Conservation (phyloP, 2,329 filamentous ascomycete species). For the Podosphaera aphanis region DNA sequence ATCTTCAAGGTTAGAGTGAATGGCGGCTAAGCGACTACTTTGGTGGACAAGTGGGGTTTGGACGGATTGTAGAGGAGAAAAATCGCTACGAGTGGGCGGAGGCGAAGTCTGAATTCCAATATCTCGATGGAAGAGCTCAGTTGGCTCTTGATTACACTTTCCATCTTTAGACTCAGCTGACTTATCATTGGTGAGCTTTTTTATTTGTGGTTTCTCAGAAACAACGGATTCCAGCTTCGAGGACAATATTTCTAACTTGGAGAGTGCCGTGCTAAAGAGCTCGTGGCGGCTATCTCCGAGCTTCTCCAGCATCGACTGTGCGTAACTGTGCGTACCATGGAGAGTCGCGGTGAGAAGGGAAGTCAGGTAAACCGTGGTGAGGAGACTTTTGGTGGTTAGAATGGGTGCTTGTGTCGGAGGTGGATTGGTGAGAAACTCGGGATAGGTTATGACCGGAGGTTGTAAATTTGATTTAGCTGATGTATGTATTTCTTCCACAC, state of each 20-base stretch:
- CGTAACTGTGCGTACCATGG: slow-evolving; percentile 47
- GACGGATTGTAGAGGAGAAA: neutral
- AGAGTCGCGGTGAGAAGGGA: slow-evolving; percentile 34
- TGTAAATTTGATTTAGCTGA: slow-evolving; percentile 14
- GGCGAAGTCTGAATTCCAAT: slow-evolving; percentile 55
- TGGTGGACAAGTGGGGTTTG: slow-evolving; percentile 11
- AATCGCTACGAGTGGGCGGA: slow-evolving; percentile 9
- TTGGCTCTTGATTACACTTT: slow-evolving; percentile 34
- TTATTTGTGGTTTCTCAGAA: slow-evolving; percentile 30
- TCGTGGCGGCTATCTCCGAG: slow-evolving; percentile 28
- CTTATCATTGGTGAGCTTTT: slow-evolving; percentile 7
- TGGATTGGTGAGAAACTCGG: slow-evolving; percentile 40
- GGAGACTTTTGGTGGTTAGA: slow-evolving; percentile 34
- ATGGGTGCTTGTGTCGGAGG: slow-evolving; percentile 30
- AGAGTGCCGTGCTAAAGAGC: slow-evolving; percentile 24
- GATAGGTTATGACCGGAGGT: slow-evolving; percentile 41
- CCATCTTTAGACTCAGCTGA: slow-evolving; percentile 16
- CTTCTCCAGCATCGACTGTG: slow-evolving; percentile 33
- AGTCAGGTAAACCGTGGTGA: slow-evolving; percentile 34
- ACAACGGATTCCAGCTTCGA: slow-evolving; percentile 29
- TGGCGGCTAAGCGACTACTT: slow-evolving; percentile 20
- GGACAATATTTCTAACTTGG: slow-evolving; percentile 27
- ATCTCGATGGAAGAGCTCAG: slow-evolving; percentile 62
- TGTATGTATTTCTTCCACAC: too few relatives aligned
- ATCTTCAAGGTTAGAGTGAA: slow-evolving; percentile 27